phyloP scores from a whole-genome alignment of 306 rosid genomes.

The Begonia peltatifolia region DNA sequence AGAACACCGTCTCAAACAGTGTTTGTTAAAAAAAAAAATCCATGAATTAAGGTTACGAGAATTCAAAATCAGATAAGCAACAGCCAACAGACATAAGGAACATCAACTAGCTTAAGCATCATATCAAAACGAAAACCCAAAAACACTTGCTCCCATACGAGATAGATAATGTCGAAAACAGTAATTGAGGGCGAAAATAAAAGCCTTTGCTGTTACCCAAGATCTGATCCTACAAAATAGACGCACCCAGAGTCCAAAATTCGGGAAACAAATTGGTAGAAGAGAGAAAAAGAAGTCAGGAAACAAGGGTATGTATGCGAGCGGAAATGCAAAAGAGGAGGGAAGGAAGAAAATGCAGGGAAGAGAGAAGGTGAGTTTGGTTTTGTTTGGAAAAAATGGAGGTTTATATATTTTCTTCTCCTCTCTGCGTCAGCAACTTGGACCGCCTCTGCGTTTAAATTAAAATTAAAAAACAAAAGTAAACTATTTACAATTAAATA shows the following conservation, averaged over 20 bases:
- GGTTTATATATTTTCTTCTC: not conserved
- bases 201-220: not conserved
- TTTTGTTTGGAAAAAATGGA: not conserved
- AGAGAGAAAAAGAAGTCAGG: not conserved
- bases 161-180: not conserved
- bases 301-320: not conserved
- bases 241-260: not conserved
- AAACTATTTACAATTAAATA: no score
- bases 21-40: no score
- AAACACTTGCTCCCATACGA: not conserved
- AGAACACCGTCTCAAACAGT: no score
- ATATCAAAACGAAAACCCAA: not conserved
- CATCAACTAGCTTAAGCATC: not conserved
- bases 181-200: not conserved
- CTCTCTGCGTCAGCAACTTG: constrained; percentile 1
- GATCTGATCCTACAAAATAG: not conserved
- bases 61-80: not conserved
- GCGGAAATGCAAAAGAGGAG: no score
- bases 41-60: not conserved
- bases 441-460: not conserved
- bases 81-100: not conserved
- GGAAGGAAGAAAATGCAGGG: not conserved
- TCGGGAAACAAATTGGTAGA: not conserved
- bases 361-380: not conserved
- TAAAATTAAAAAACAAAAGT: no score